Percentiles rank a stretch among this genome's conserved stretches.
Conservation (phyloP, 148 eudicot species). For the Fallopia convolvulus region DNA sequence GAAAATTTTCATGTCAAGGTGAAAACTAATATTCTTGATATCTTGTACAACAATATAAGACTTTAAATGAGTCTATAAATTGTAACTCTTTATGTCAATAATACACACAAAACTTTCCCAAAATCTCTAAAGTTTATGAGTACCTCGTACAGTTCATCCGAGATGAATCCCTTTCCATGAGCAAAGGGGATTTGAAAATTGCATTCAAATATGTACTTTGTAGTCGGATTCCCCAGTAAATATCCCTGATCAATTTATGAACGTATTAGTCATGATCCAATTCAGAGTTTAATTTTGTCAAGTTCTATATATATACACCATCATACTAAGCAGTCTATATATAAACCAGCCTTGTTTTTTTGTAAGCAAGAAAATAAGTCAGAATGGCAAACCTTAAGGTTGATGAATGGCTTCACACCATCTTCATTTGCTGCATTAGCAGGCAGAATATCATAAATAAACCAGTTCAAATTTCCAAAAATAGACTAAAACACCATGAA, state of each 20-base stretch:
- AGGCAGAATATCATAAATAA: too few relatives aligned
- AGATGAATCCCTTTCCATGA: constrained; percentile 43
- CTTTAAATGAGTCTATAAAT: too few relatives aligned
- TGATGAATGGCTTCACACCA: constrained; percentile 27
- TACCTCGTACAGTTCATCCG: constrained; percentile 26
- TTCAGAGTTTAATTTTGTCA: too few relatives aligned
- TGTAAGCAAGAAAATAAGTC: background rate
- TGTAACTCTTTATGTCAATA: background rate
- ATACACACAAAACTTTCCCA: too few relatives aligned
- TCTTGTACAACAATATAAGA: too few relatives aligned
- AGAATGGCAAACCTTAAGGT: constrained; percentile 32
- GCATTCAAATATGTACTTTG: constrained; percentile 3
- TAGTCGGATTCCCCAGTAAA: constrained; percentile 29
- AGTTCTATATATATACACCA: background rate
- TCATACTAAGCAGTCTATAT: too few relatives aligned
- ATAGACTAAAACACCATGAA: background rate
- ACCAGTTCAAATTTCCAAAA: too few relatives aligned
- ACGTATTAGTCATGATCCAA: too few relatives aligned
- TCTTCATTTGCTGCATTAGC: constrained; percentile 39
- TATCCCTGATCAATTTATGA: constrained; percentile 22
- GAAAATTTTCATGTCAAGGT: too few relatives aligned
- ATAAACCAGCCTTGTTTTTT: background rate
- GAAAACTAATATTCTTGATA: too few relatives aligned
- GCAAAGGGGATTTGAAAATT: constrained; percentile 21
- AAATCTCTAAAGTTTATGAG: too few relatives aligned